These are phyloP conservation scores for Paramecium biaurelia DNA, from an alignment of 73 alveolate species.

Conservation along the genomic window DNA sequence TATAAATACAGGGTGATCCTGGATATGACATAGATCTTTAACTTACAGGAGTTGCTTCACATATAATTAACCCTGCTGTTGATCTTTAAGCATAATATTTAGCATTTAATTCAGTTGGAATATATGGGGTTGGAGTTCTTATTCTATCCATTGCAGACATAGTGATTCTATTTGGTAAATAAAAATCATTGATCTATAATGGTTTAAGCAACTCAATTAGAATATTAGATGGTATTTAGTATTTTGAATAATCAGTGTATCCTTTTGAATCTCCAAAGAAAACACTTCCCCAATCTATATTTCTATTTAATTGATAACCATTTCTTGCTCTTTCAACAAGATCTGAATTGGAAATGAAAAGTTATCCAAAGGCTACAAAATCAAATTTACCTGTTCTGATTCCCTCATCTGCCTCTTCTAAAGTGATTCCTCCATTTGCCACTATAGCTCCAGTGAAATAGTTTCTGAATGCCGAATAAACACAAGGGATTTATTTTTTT, in stretches of 20 bases:
- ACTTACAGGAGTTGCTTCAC: slow-evolving; percentile 1
- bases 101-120: slow-evolving; percentile 43
- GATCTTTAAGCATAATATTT: slow-evolving; percentile 49
- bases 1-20: background rate
- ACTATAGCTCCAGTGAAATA: slow-evolving; percentile 20
- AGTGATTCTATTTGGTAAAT: slow-evolving; percentile 55
- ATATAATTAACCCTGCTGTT: background rate
- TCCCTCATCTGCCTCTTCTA: slow-evolving; percentile 33
- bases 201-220: background rate
- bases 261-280: slow-evolving; percentile 48
- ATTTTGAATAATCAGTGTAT: slow-evolving; percentile 53
- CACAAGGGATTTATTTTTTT: slow-evolving; percentile 10
- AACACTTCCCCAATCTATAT: slow-evolving; percentile 9
- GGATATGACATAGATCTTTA: background rate
- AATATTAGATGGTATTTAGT: background rate
- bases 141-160: slow-evolving; percentile 65
- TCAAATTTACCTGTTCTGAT: slow-evolving; percentile 10
- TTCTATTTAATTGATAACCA: slow-evolving; percentile 3
- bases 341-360: slow-evolving; percentile 46
- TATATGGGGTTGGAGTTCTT: slow-evolving; percentile 61
- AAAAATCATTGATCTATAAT: slow-evolving; percentile 4
- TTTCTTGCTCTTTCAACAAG: slow-evolving; percentile 39
- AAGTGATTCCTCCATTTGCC: slow-evolving; percentile 33
- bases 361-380: slow-evolving; percentile 33
- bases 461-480: background rate